Base-by-base conservation (phyloP, 148 eudicot genomes). In the Spergularia bocconei region DNA sequence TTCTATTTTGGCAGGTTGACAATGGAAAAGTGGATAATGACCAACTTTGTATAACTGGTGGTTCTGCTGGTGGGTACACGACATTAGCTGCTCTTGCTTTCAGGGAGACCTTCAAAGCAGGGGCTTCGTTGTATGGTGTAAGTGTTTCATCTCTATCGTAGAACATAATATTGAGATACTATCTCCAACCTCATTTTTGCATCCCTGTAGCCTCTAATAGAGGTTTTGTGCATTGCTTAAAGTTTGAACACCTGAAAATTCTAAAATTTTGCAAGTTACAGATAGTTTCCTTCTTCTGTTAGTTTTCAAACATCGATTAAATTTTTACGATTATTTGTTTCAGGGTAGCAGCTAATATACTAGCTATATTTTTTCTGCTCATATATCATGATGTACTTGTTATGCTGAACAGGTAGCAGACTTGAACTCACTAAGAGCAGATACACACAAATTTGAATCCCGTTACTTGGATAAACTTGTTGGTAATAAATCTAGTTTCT, bases 41-140 rank as follows among this genome's bases (percentile, higher is more conserved):
- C 76, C 79, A 93, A 75, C 85, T 94, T 52, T 94, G 97, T 72
- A 91, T 94, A 52, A 81, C 94, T 25, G 98, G 98, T 15, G 91
- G 97, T 64, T 94, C 98, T 79, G 98, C 98, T 64, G 98, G 98
- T 72, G 97, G 98, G 66, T 94, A 91, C 83, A 91, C 98, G 60
- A 91, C 98, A 66, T 75, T 94, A 74, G 96, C 97, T 85, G 91
- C 97, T 80, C 98, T 94, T 84, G 96, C 98, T 64, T 94, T 91
- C 77, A 87, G 75, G 77, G 84, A 94, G 52, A 87, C 86, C 41
- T 94, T 94, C 62, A 91, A 83, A 72, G 95, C 93, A 67, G 98
- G 98, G 71, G 96, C 96, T 81, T 94, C 98, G 68, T 78, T 94
- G 82, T 94, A 91, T 81, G 98, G 98, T 71, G 98, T 91, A 79